Percentiles rank a stretch among this genome's conserved stretches.
Conservation (phyloP, 2,329 filamentous ascomycete species). For the Diaporthe aspalathi region DNA sequence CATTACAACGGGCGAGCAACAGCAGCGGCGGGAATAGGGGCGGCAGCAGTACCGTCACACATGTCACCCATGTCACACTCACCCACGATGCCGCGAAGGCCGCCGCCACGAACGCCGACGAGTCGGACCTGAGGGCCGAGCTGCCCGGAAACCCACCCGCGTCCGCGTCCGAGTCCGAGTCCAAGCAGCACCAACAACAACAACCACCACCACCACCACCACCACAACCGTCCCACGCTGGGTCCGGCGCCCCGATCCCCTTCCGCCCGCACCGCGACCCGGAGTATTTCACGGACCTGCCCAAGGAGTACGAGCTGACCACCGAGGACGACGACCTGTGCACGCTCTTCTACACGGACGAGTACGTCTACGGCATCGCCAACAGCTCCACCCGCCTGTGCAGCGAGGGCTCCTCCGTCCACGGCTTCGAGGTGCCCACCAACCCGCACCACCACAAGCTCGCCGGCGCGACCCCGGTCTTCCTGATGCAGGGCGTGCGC, state of each 20-base stretch:
- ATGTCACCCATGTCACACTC: slow-evolving; percentile 20
- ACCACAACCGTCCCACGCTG: not conserved
- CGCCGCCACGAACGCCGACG: slow-evolving; percentile 1
- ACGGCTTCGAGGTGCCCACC: slow-evolving; percentile 28
- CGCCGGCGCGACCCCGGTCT: slow-evolving; percentile 6
- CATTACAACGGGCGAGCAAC: not conserved
- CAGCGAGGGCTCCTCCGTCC: slow-evolving; percentile 10
- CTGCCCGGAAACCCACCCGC: not conserved
- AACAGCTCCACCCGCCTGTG: not conserved
- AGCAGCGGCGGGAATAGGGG: not conserved
- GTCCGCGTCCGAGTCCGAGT: too few species aligned
- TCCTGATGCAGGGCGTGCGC: slow-evolving; percentile 28
- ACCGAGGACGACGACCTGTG: slow-evolving; percentile 31
- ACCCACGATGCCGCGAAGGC: slow-evolving; percentile 2
- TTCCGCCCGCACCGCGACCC: not conserved
- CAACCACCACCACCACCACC: not conserved
- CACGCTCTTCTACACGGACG: slow-evolving; percentile 28
- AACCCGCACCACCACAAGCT: slow-evolving; percentile 30
- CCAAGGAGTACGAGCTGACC: slow-evolving; percentile 9
- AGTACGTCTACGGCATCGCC: slow-evolving; percentile 31
- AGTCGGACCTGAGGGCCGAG: slow-evolving; percentile 21
- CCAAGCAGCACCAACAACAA: not conserved
- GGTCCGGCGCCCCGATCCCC: not conserved
- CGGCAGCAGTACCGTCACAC: not conserved
- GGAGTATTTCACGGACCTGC: slow-evolving; percentile 14